These are phyloP conservation scores for Colletotrichum sublineola DNA, from an alignment of 2,329 filamentous ascomycete species.

Conservation along the genomic window DNA sequence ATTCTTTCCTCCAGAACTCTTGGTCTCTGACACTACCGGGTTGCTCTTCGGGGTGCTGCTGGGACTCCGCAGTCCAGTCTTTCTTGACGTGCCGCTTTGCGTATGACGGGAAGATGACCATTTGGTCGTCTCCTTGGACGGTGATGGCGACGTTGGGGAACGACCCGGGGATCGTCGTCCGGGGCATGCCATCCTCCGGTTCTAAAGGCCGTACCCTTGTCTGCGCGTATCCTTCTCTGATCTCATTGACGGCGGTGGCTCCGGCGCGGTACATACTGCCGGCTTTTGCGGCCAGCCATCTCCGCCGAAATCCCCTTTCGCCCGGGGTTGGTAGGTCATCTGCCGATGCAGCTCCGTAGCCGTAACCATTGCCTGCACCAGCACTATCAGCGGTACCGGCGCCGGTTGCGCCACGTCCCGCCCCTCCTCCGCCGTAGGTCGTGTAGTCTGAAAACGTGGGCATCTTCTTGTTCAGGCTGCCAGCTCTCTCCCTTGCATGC, in stretches of 20 bases:
- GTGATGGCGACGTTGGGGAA: conserved; percentile 90
- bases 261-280: conserved; percentile 69
- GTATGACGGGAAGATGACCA: conserved; percentile 96
- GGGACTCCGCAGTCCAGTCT: conserved; percentile 51
- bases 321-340: conserved; percentile 52
- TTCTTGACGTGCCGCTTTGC: conserved; percentile 77
- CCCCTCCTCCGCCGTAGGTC: conserved; percentile 32
- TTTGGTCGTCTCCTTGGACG: conserved; percentile 85
- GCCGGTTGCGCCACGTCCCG: conserved; percentile 19
- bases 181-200: conserved; percentile 49
- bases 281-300: conserved; percentile 78
- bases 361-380: conserved; percentile 43
- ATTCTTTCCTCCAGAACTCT: conserved; percentile 83
- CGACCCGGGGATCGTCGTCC: conserved; percentile 74
- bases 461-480: conserved; percentile 44
- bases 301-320: conserved; percentile 80
- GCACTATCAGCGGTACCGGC: background rate
- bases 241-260: conserved; percentile 69
- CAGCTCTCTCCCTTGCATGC: conserved; percentile 47
- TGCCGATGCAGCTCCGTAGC: conserved; percentile 49
- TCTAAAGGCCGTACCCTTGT: conserved; percentile 58
- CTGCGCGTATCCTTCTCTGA: conserved; percentile 71
- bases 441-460: conserved; percentile 44
- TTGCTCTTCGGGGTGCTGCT: conserved; percentile 52
- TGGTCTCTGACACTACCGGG: conserved; percentile 67